Conservation (phyloP, 352 stramenopile genomes). For the Phytophthora hybrid region DNA sequence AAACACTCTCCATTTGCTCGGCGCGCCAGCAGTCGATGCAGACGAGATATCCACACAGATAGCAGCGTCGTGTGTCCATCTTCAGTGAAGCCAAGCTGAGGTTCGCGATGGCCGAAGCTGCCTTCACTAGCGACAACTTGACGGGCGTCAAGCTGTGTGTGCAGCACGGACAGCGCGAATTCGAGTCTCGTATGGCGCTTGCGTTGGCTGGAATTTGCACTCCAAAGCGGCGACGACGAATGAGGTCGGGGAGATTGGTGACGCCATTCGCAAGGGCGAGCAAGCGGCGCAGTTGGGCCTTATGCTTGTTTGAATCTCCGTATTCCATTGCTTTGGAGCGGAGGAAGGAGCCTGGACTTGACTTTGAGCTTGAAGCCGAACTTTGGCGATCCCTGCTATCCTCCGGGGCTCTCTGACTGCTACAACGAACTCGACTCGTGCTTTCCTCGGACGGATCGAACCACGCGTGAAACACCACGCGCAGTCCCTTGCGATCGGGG, state of each 20-base stretch:
- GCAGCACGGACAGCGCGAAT: conserved; percentile 54
- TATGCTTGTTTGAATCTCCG: background rate
- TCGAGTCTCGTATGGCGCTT: conserved; percentile 12
- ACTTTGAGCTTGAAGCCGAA: background rate
- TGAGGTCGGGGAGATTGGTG: conserved; percentile 38
- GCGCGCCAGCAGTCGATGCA: conserved; percentile 27
- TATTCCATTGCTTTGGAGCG: background rate
- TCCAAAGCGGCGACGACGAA: conserved; percentile 50
- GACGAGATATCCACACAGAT: conserved; percentile 31
- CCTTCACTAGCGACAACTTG: conserved; percentile 16
- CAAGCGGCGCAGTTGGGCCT: conserved; percentile 2
- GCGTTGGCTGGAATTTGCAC: conserved; percentile 36
- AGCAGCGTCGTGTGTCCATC: conserved; percentile 27
- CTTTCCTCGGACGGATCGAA: background rate
- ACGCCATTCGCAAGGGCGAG: conserved; percentile 30
- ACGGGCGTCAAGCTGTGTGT: conserved; percentile 37
- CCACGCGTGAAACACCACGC: background rate
- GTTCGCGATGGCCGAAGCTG: conserved; percentile 15
- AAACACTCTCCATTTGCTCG: conserved; percentile 26
- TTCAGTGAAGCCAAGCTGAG: conserved; percentile 7
- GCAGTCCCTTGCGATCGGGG: background rate
- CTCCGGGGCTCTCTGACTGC: background rate
- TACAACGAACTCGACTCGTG: background rate
- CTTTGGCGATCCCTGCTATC: background rate
- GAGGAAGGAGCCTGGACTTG: background rate